Conservation (phyloP, 306 rosid species). For the Senna siamea region DNA sequence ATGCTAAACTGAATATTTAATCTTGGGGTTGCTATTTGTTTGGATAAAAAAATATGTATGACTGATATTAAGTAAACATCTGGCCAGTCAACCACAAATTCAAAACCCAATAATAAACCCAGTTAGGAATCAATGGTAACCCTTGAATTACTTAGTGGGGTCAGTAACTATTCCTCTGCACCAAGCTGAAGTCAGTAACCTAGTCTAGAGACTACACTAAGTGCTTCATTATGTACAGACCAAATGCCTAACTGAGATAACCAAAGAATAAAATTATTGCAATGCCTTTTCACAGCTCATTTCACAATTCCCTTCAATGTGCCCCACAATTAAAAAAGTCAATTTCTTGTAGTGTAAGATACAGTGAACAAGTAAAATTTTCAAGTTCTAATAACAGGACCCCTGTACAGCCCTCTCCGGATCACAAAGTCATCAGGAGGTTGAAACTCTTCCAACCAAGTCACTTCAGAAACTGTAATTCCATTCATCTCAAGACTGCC, state of each 20-base stretch:
- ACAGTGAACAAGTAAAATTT: conserved; percentile 40
- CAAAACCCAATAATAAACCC: background rate
- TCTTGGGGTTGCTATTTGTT: too few relatives aligned
- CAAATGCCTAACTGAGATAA: conserved; percentile 54
- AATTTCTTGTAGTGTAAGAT: conserved; percentile 37
- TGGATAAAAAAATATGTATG: too few relatives aligned
- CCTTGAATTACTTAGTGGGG: conserved; percentile 35
- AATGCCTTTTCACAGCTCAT: conserved; percentile 55
- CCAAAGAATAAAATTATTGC: conserved; percentile 58
- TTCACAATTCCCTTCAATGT: conserved; percentile 48
- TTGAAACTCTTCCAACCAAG: conserved; percentile 89
- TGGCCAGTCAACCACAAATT: background rate
- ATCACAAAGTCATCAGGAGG: conserved; percentile 89
- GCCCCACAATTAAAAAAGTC: conserved; percentile 48
- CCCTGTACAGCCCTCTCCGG: conserved; percentile 87
- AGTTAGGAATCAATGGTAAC: background rate
- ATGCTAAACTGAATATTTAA: too few relatives aligned
- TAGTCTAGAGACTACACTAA: conserved; percentile 26
- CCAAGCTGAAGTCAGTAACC: conserved; percentile 46
- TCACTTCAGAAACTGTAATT: conserved; percentile 55
- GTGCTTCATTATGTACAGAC: conserved; percentile 63
- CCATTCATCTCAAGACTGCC: conserved; percentile 61
- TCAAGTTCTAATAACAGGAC: conserved; percentile 89
- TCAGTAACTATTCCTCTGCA: too few relatives aligned
- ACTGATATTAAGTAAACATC: too few relatives aligned